These are phyloP conservation scores for Paxillus ammoniavirescens DNA, from an alignment of 768 basidiomycete genomes.

Conservation along the genomic window DNA sequence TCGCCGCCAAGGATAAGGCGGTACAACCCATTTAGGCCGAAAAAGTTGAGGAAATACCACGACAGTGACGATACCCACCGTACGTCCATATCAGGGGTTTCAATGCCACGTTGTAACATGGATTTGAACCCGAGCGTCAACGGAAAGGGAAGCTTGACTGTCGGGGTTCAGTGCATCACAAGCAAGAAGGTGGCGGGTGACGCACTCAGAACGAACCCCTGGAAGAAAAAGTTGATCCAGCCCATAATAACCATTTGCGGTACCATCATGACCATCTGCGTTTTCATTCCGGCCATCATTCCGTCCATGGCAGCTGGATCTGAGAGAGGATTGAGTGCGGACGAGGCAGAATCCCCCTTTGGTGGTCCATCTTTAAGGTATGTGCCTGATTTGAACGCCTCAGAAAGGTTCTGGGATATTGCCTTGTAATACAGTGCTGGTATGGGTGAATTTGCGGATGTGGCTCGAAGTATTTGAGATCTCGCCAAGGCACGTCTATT, in stretches of 20 bases:
- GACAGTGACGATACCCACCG: constrained; percentile 98
- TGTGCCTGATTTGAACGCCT: constrained; percentile 68
- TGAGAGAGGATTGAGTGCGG: constrained; percentile 78
- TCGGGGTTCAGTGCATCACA: constrained; percentile 3
- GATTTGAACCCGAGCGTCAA: constrained; percentile 96
- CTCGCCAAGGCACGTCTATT: constrained; percentile 73
- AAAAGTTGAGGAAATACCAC: constrained; percentile 99
- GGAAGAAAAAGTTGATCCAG: constrained; percentile 99
- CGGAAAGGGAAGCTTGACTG: constrained; percentile 96
- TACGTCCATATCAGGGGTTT: constrained; percentile 96
- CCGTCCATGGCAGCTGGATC: constrained; percentile 95
- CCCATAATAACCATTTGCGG: constrained; percentile 99
- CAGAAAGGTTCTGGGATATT: constrained; percentile 71
- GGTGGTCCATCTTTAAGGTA: constrained; percentile 88
- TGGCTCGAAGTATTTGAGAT: constrained; percentile 80
- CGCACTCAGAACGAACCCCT: constrained; percentile 96
- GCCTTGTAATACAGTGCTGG: constrained; percentile 70
- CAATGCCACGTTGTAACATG: constrained; percentile 95
- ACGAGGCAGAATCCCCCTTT: constrained; percentile 53
- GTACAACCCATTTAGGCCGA: constrained; percentile 95
- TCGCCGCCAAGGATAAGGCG: constrained; percentile 88
- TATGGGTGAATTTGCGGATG: constrained; percentile 78
- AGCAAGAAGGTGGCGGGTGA: constrained; percentile 17
- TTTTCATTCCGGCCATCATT: constrained; percentile 99
- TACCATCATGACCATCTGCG: constrained; percentile 99